A percentile compares a stretch with the other conserved stretches of the same genome.
phyloP scores from a whole-genome alignment of 371 early-diverging fungal genomes.

The Nematocida ironsii region DNA sequence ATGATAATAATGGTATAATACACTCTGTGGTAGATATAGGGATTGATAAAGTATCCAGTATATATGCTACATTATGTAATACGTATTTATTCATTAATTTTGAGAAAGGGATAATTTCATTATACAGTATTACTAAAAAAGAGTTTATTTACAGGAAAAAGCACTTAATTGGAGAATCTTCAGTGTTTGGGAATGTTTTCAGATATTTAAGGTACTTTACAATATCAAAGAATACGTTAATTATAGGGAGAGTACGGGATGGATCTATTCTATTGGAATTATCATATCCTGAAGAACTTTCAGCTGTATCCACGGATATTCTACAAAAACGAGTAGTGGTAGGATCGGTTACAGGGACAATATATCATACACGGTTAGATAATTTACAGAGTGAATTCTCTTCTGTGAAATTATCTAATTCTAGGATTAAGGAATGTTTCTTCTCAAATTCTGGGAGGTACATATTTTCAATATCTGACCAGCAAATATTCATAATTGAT shows the following conservation, averaged over 20 bases:
- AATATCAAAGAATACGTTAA: slow-evolving; percentile 1
- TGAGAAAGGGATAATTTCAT: slow-evolving; percentile 15
- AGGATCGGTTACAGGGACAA: slow-evolving; percentile 3
- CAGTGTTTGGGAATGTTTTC: slow-evolving; percentile 32
- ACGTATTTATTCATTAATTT: slow-evolving; percentile 22
- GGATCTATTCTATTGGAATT: slow-evolving; percentile 22
- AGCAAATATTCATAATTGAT: neutral
- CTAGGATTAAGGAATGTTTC: neutral
- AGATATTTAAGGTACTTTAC: slow-evolving; percentile 10
- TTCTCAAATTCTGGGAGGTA: slow-evolving; percentile 23
- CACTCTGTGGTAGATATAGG: slow-evolving; percentile 4
- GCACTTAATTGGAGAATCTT: slow-evolving; percentile 1
- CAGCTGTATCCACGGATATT: slow-evolving; percentile 20
- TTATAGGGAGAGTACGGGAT: slow-evolving; percentile 2
- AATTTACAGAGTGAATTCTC: slow-evolving; percentile 10
- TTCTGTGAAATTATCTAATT: neutral
- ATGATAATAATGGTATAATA: slow-evolving; percentile 6
- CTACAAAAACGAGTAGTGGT: slow-evolving; percentile 12
- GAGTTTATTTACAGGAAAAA: slow-evolving; percentile 23
- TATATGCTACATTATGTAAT: slow-evolving; percentile 2
- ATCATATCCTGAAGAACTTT: slow-evolving; percentile 29
- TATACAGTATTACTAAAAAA: slow-evolving; percentile 8
- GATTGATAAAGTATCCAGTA: slow-evolving; percentile 8
- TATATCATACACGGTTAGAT: slow-evolving; percentile 42
- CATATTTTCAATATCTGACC: slow-evolving; percentile 10